Conservation (phyloP, 805 yeast species). For the Candida caryicola region DNA sequence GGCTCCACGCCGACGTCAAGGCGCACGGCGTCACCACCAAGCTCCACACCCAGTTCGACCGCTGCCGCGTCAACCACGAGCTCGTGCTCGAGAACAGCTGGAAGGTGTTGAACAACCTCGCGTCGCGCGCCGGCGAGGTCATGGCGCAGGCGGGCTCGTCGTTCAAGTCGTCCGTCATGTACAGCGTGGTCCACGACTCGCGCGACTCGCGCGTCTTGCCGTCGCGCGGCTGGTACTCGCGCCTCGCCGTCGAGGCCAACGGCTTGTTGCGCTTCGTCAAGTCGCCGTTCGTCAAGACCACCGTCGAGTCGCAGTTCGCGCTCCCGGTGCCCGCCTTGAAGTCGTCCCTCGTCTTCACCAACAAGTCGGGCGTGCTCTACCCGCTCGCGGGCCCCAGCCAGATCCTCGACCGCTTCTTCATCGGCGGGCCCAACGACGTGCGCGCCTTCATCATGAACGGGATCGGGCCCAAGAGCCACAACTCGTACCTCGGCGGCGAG, state of each 20-base stretch:
- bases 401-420: constrained; percentile 51
- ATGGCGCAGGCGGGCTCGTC: constrained; percentile 43
- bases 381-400: constrained; percentile 19
- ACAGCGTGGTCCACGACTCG: constrained; percentile 42
- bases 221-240: constrained; percentile 35
- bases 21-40: constrained; percentile 44
- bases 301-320: constrained; percentile 40
- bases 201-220: constrained; percentile 46
- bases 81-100: constrained; percentile 44
- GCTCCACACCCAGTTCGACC: constrained; percentile 34
- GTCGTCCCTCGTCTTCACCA: constrained; percentile 25
- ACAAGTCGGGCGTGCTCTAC: constrained; percentile 33
- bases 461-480: constrained; percentile 52
- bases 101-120: constrained; percentile 31
- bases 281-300: constrained; percentile 40
- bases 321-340: constrained; percentile 15
- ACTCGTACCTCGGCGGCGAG: constrained; percentile 53
- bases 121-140: constrained; percentile 29
- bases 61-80: constrained; percentile 44
- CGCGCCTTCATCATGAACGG: constrained; percentile 52
- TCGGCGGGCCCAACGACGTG: constrained; percentile 61
- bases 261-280: constrained; percentile 27
- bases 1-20: constrained; percentile 45
- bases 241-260: constrained; percentile 35
- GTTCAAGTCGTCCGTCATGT: constrained; percentile 43